These are phyloP conservation scores for Kazachstania sp. DNA, from an alignment of 1,139 yeast genomes.

Conservation along the genomic window DNA sequence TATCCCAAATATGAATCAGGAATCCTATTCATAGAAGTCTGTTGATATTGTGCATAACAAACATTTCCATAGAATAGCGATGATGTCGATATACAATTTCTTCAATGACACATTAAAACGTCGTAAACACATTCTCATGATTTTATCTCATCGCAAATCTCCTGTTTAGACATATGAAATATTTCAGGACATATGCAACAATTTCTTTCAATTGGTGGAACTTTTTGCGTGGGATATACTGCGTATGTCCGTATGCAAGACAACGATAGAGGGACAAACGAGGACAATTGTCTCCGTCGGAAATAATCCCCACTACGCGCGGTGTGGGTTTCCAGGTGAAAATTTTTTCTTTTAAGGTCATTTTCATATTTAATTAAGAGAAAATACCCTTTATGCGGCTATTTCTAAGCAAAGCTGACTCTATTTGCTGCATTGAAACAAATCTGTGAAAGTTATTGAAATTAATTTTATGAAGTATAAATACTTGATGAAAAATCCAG, in stretches of 20 bases:
- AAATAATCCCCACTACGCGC: background rate
- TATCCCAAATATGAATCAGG: too few species aligned
- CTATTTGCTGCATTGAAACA: background rate
- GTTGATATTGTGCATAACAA: too few species aligned
- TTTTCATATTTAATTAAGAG: background rate
- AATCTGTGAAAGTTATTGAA: background rate
- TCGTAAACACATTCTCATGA: background rate
- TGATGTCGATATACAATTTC: too few species aligned
- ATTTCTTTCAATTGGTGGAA: too few species aligned
- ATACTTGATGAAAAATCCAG: conserved; percentile 8
- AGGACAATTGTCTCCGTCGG: conserved; percentile 2
- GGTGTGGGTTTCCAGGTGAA: conserved; percentile 1
- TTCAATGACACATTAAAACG: too few species aligned
- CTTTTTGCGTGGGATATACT: background rate
- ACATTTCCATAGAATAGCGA: too few species aligned
- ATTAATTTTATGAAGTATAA: conserved; percentile 10
- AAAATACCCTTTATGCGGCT: background rate
- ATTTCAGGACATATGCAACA: background rate
- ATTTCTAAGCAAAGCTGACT: background rate
- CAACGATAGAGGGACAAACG: background rate
- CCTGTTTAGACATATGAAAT: background rate
- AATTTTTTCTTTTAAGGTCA: conserved; percentile 1
- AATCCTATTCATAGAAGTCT: too few species aligned
- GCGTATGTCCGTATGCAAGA: background rate
- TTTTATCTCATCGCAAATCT: background rate